Conservation (phyloP, 495 filamentous ascomycete species). For the Viridothelium virens region DNA sequence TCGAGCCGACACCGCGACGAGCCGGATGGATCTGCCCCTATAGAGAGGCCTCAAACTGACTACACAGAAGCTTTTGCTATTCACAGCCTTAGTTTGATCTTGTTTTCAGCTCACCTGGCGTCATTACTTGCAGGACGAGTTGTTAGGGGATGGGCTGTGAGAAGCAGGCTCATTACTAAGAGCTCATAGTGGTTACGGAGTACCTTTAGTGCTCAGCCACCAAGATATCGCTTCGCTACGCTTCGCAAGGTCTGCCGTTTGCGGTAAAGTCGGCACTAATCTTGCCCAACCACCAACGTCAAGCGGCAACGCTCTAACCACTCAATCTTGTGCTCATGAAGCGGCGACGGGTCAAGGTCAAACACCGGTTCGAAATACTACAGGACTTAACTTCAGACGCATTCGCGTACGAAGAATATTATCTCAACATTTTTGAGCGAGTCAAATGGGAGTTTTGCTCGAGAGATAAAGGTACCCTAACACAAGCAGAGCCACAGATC, state of each 20-base stretch:
- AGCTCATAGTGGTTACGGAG: too few relatives aligned
- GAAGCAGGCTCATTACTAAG: too few relatives aligned
- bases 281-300: background rate
- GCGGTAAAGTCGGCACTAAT: background rate
- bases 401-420: too few relatives aligned
- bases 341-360: background rate
- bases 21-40: background rate
- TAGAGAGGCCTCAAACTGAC: conserved; percentile 4
- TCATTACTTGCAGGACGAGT: too few relatives aligned
- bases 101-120: background rate
- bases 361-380: too few relatives aligned
- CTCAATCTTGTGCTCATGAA: background rate
- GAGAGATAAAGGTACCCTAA: too few relatives aligned
- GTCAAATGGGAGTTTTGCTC: too few relatives aligned
- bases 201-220: background rate
- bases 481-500: too few relatives aligned
- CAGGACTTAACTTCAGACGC: too few relatives aligned
- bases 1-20: background rate
- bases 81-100: background rate
- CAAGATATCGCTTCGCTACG: conserved; percentile 3
- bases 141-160: too few relatives aligned
- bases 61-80: conserved; percentile 9
- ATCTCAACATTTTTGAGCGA: too few relatives aligned
- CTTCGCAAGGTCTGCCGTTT: conserved; percentile 9
- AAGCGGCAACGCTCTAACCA: background rate